Conservation (phyloP, 1,284 basidiomycete genomes). For the Ceratobasidium sp. region DNA sequence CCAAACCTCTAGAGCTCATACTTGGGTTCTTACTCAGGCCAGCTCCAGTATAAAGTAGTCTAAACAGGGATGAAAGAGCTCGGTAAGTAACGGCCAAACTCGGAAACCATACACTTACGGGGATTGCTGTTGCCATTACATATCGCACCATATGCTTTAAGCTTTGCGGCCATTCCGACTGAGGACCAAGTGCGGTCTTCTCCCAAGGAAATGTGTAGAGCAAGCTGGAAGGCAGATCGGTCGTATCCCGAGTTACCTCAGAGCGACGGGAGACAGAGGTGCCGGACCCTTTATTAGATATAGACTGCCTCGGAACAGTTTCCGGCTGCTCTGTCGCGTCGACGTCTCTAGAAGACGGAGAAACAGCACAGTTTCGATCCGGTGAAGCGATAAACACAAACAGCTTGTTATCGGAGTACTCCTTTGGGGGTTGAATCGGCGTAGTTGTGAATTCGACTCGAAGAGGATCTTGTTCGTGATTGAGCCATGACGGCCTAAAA, state of each 20-base stretch:
- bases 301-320: not conserved
- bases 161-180: constrained; percentile 31
- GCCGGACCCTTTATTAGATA: not conserved
- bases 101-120: constrained; percentile 19
- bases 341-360: too few species aligned
- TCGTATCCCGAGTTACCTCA: not conserved
- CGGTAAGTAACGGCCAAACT: not conserved
- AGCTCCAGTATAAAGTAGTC: constrained; percentile 23
- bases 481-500: too few species aligned
- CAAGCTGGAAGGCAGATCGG: not conserved
- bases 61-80: not conserved
- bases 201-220: constrained; percentile 42
- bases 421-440: too few species aligned
- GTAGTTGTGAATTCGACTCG: too few species aligned
- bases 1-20: not conserved
- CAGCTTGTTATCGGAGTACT: too few species aligned
- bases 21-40: constrained; percentile 29
- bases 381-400: too few species aligned
- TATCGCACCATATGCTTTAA: constrained; percentile 32
- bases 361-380: too few species aligned
- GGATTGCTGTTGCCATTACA: constrained; percentile 32
- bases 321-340: too few species aligned
- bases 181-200: constrained; percentile 29
- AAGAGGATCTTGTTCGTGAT: too few species aligned
- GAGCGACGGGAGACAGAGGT: not conserved